Percentiles rank a stretch among this genome's conserved stretches.
Evolutionary conservation across 441 rosid genomes (phyloP).

Genomic region (Euphorbia celastroides): DNA sequence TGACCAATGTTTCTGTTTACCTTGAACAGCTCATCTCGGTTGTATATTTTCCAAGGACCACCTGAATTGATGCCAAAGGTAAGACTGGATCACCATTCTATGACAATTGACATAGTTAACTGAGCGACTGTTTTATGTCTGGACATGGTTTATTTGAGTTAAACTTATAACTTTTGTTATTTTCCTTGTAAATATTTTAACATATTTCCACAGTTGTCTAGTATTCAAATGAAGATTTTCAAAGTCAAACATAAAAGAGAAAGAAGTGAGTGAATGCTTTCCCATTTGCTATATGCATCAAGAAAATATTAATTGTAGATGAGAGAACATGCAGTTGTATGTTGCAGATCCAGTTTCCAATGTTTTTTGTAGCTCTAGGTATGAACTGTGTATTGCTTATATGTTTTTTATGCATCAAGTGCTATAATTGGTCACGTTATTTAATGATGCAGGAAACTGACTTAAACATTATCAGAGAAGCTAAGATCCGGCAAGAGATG

Average conservation of each 20-base stretch:
- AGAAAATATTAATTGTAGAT: not conserved
- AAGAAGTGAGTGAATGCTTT: not conserved
- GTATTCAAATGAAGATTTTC: not conserved
- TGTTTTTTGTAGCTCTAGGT: not conserved
- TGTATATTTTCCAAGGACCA: conserved; percentile 96
- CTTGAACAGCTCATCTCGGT: conserved; percentile 58
- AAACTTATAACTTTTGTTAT: not conserved
- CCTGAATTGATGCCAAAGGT: conserved; percentile 83
- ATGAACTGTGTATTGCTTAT: not conserved
- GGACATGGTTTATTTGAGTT: not conserved
- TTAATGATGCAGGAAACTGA: conserved; percentile 57
- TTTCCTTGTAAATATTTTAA: not conserved
- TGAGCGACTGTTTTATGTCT: not conserved
- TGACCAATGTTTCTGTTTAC: conserved; percentile 17
- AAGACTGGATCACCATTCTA: conserved; percentile 24
- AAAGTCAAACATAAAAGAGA: not conserved
- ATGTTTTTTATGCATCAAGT: conserved; percentile 3
- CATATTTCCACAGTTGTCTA: too few species aligned
- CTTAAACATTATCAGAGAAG: conserved; percentile 51
- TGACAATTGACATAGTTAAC: not conserved
- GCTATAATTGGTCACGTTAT: conserved; percentile 10
- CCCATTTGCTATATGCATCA: not conserved
- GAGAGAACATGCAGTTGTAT: not conserved
- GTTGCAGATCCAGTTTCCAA: not conserved
- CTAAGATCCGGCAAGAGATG: conserved; percentile 49